Evolutionary conservation across 2,329 filamentous ascomycete species (phyloP).

Genomic region (Apiospora rasikravindrae): DNA sequence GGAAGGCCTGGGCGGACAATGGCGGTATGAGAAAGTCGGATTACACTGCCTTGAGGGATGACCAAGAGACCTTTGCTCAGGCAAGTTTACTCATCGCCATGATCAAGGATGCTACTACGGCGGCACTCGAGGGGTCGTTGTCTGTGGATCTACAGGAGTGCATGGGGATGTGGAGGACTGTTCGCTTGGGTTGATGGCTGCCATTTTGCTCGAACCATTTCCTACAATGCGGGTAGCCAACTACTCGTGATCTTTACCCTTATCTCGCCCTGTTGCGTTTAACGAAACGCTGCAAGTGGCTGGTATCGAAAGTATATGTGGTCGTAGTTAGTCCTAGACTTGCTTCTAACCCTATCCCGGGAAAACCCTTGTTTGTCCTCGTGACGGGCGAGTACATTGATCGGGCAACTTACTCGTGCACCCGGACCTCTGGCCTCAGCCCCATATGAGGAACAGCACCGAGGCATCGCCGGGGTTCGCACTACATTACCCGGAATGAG

Average conservation of each 20-base stretch:
- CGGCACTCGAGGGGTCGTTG: constrained; percentile 52
- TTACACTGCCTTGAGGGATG: constrained; percentile 43
- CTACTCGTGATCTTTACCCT: not conserved
- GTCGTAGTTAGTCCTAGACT: not conserved
- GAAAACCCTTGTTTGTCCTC: not conserved
- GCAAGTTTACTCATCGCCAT: constrained; percentile 54
- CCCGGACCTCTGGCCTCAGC: not conserved
- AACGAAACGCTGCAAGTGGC: not conserved
- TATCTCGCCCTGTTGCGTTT: not conserved
- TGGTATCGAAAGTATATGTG: not conserved
- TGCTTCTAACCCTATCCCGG: not conserved
- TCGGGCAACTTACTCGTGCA: not conserved
- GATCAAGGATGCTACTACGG: constrained; percentile 49
- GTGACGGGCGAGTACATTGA: not conserved
- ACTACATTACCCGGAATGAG: not conserved
- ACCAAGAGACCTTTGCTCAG: constrained; percentile 50
- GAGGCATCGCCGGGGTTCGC: not conserved
- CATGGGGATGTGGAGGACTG: constrained; percentile 57
- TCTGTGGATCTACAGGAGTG: constrained; percentile 61
- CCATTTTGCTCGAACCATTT: not conserved
- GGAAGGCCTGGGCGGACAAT: constrained; percentile 61
- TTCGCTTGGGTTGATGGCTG: constrained; percentile 50
- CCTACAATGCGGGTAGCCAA: not conserved
- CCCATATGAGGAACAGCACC: not conserved
- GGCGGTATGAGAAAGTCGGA: constrained; percentile 58